Evolutionary conservation across 495 filamentous ascomycete species (phyloP).

Genomic region (Tuber melanosporum): DNA sequence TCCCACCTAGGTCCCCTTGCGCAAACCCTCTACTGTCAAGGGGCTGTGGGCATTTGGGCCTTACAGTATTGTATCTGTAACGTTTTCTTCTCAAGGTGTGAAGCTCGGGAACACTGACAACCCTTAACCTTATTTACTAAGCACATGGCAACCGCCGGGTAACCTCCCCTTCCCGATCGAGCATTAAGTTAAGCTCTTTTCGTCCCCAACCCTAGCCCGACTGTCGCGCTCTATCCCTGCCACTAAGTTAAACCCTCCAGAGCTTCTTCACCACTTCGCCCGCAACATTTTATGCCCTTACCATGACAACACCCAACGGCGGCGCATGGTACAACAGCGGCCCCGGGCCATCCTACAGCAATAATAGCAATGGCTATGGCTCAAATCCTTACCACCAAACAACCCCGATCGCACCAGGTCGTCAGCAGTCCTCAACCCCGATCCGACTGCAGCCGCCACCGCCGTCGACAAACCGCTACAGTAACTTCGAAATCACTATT

Average conservation of each 20-base stretch:
- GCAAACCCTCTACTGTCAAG: too few species aligned
- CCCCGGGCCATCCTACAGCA: slow-evolving; percentile 16
- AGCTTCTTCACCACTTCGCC: background rate
- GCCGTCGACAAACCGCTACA: slow-evolving; percentile 22
- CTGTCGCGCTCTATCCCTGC: background rate
- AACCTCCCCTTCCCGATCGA: background rate
- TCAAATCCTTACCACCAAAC: slow-evolving; percentile 8
- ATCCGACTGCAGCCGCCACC: slow-evolving; percentile 12
- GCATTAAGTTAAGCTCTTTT: background rate
- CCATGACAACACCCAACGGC: slow-evolving; percentile 36
- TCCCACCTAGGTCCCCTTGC: too few species aligned
- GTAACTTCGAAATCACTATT: slow-evolving; percentile 31
- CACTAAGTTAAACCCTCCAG: slow-evolving; percentile 26
- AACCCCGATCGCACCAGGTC: slow-evolving; percentile 19
- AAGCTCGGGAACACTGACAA: too few species aligned
- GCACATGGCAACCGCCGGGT: background rate
- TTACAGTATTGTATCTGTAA: too few species aligned
- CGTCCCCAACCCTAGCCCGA: slow-evolving; percentile 21
- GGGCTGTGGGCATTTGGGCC: too few species aligned
- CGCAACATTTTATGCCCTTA: slow-evolving; percentile 20
- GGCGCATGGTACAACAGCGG: slow-evolving; percentile 32
- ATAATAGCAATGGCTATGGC: slow-evolving; percentile 5
- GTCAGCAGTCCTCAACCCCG: slow-evolving; percentile 7
- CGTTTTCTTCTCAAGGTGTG: too few species aligned
- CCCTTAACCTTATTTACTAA: background rate